Evolutionary conservation across 1,284 basidiomycete species (phyloP), one percentile per base, ranked within the genome.

Genomic region (Ustanciosporium gigantosporum): DNA sequence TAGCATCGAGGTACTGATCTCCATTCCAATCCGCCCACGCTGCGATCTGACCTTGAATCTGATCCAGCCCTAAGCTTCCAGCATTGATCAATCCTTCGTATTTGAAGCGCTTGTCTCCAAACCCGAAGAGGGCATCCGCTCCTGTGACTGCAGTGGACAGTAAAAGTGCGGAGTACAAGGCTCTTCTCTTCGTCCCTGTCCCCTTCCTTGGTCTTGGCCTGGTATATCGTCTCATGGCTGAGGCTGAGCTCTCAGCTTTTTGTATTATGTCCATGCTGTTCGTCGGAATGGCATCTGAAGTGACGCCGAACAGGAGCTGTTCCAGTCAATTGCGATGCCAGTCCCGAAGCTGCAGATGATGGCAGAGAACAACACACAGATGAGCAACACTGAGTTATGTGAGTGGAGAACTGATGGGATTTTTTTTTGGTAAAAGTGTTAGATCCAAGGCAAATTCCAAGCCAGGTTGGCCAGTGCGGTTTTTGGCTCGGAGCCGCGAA

Each of bases 21-120:
- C 89, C 92, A 76, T 96, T 87, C 78, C 91, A 93, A 80, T 98
- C 94, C 23, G 91, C 94, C 72, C 92, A 88, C 2, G 92, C 93
- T 38, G 90, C 83, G 22, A 95, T 83, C 46, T 88, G 84, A 19
- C 84, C 85, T 31, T 85, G 60, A n/a, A 81, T 81, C 29, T 83
- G 82, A 16, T 65, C 67, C 16, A 98, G 80, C 1, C 92, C 93
- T 67, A 95, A 82, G 0, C 85, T 79, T 2, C 91, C 93, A 1
- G 91, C 87, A 61, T 86, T 82, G 52, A 95, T 82, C 36, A 97
- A 82, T 0, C 88, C 84, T 70, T 94, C 93, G 43, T 87, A 85
- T n/a, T 84, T 86, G 81, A 92, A 95, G 32, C 90, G 83, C 77
- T 92, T 73, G 36, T 74, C 53, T 9, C 64, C 71, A 32, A 69